Percentiles rank a stretch among this genome's conserved stretches.
phyloP scores from a whole-genome alignment of 495 filamentous ascomycete genomes.

The Letharia lupina region DNA sequence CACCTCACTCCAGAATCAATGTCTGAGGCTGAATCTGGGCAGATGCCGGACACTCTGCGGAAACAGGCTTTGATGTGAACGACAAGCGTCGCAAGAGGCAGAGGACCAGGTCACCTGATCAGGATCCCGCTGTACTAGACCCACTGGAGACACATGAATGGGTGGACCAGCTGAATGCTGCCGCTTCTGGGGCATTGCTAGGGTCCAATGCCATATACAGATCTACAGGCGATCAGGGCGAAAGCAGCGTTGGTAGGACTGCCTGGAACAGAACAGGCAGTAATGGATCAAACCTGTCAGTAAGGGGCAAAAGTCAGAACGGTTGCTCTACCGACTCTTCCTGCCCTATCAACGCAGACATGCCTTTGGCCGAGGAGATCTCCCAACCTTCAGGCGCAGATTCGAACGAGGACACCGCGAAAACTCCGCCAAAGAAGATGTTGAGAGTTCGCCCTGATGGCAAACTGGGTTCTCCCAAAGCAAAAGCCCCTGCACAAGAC shows the following conservation, averaged over 20 bases:
- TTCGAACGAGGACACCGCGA: background rate
- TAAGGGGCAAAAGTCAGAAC: background rate
- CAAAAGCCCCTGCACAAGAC: constrained; percentile 25
- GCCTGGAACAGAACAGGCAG: background rate
- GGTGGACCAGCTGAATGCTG: constrained; percentile 20
- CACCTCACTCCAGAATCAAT: constrained; percentile 19
- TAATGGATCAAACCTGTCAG: background rate
- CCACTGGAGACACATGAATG: background rate
- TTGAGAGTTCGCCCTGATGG: constrained; percentile 49
- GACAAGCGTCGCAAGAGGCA: constrained; percentile 34
- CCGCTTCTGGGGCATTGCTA: background rate
- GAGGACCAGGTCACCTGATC: constrained; percentile 30
- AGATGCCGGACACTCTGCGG: background rate
- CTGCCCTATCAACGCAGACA: background rate
- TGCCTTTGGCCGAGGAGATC: background rate
- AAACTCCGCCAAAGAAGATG: constrained; percentile 32
- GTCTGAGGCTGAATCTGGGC: background rate
- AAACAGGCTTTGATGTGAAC: constrained; percentile 24
- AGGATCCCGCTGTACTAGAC: background rate
- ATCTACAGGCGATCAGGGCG: background rate
- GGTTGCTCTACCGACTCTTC: background rate
- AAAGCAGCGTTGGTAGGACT: background rate
- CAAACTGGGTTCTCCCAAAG: constrained; percentile 46
- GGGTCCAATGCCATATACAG: background rate
- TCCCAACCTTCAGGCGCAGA: background rate